Evolutionary conservation across 2,329 filamentous ascomycete species (phyloP).

Genomic region (Colletotrichum horii): DNA sequence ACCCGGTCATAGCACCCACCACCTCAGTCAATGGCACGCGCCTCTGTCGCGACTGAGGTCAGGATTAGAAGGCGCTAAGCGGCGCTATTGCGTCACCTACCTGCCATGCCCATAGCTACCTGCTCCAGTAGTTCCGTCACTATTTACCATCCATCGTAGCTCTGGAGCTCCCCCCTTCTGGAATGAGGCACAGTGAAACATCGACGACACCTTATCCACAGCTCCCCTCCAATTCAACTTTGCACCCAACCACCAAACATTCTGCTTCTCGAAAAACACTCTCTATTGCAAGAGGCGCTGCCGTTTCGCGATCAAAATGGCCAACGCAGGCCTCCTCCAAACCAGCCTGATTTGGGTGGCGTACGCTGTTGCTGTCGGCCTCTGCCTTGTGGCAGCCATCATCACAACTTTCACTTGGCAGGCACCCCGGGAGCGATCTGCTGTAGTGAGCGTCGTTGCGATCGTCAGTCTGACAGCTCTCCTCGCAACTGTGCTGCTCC

Average conservation of each 20-base stretch:
- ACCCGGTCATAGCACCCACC: background rate
- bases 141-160: slow-evolving; percentile 1
- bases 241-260: slow-evolving; percentile 1
- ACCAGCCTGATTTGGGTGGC: slow-evolving; percentile 93
- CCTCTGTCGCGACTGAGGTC: background rate
- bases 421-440: slow-evolving; percentile 83
- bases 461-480: slow-evolving; percentile 87
- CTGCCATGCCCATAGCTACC: background rate
- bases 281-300: background rate
- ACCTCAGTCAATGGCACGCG: background rate
- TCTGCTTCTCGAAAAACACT: background rate
- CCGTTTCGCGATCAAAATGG: slow-evolving; percentile 30
- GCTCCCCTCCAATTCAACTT: background rate
- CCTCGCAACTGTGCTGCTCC: slow-evolving; percentile 87
- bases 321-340: slow-evolving; percentile 71
- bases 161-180: slow-evolving; percentile 4
- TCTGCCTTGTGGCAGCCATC: slow-evolving; percentile 78
- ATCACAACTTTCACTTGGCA: slow-evolving; percentile 94
- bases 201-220: background rate
- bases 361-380: slow-evolving; percentile 80
- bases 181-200: slow-evolving; percentile 3
- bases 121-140: background rate
- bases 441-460: slow-evolving; percentile 80
- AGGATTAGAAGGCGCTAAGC: background rate
- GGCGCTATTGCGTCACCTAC: slow-evolving; percentile 1